Percentiles rank a stretch among this genome's conserved stretches.
Evolutionary conservation across 129 eudicot genomes (phyloP).

Genomic region (sunflower (Helianthus annuus)): HanXRQr2.0-SUNRISE NC_035442.2:61936981-61937480

Average conservation of each 20-base stretch:
- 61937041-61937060: slow-evolving; percentile 71
- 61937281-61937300: slow-evolving; percentile 63
- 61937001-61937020: slow-evolving; percentile 75
- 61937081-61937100: slow-evolving; percentile 74
- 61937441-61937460: background rate
- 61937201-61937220: slow-evolving; percentile 76
- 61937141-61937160: slow-evolving; percentile 85
- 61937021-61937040: slow-evolving; percentile 84
- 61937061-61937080: slow-evolving; percentile 94
- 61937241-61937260: slow-evolving; percentile 92
- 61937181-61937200: slow-evolving; percentile 71
- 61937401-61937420: background rate
- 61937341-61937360: slow-evolving; percentile 4
- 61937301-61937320: background rate
- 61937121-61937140: slow-evolving; percentile 78
- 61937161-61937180: slow-evolving; percentile 78
- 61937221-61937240: slow-evolving; percentile 79
- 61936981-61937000: slow-evolving; percentile 60
- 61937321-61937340: slow-evolving; percentile 3
- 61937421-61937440: background rate
- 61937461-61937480: background rate
- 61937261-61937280: slow-evolving; percentile 79
- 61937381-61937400: slow-evolving; percentile 1
- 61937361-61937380: slow-evolving; percentile 29
- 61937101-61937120: slow-evolving; percentile 83